Evolutionary conservation across 371 early-diverging fungal species (phyloP).

Genomic region (Lichtheimia ornata): DNA sequence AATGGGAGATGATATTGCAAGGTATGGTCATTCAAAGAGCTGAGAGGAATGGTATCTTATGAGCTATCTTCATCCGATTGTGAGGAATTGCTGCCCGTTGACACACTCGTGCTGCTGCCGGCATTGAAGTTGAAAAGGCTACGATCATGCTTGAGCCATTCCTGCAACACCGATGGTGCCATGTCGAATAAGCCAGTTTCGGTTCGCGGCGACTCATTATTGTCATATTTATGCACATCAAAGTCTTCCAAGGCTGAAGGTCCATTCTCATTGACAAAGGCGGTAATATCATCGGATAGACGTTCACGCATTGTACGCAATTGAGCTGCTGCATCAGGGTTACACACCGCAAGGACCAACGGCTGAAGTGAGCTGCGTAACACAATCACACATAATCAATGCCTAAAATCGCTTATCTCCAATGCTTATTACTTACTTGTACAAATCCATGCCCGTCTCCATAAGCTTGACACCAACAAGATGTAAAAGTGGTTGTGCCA

Average conservation of each 20-base stretch:
- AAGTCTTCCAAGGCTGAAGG: conserved; percentile 36
- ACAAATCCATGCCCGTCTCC: conserved; percentile 65
- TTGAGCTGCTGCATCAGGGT: conserved; percentile 24
- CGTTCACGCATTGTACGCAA: conserved; percentile 28
- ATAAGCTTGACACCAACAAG: conserved; percentile 53
- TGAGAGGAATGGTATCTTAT: too few species aligned
- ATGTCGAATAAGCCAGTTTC: conserved; percentile 5
- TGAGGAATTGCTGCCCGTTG: not conserved
- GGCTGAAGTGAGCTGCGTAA: conserved; percentile 22
- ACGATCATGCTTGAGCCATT: conserved; percentile 14
- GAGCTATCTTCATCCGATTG: too few species aligned
- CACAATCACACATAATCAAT: not conserved
- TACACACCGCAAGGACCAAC: conserved; percentile 20
- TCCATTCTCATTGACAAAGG: conserved; percentile 44
- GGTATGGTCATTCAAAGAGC: too few species aligned
- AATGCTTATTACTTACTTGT: conserved; percentile 30
- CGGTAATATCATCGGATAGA: conserved; percentile 33
- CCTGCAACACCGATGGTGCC: conserved; percentile 5
- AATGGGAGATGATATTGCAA: too few species aligned
- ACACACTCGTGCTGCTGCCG: conserved; percentile 1
- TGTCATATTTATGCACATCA: conserved; percentile 32
- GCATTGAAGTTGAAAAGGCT: conserved; percentile 12
- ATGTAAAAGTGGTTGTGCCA: conserved; percentile 54
- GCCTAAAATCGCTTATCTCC: not conserved
- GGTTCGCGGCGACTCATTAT: conserved; percentile 6